phyloP scores from a whole-genome alignment of 2,329 filamentous ascomycete species.

The Penicillium expansum region DNA sequence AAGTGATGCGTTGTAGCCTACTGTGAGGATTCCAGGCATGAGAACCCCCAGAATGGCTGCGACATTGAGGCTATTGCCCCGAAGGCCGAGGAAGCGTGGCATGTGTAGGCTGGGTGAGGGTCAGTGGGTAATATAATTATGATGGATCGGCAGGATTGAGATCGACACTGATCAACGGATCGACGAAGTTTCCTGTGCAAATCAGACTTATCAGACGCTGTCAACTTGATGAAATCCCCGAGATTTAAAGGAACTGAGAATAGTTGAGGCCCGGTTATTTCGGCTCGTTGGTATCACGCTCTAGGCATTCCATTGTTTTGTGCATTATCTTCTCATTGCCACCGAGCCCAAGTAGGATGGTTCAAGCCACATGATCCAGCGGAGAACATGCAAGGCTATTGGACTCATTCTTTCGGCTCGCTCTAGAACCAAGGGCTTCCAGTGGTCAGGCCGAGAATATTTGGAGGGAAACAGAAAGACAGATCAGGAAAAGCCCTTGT shows the following conservation, averaged over 20 bases:
- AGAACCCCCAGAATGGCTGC: slow-evolving; percentile 20
- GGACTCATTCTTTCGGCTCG: neutral
- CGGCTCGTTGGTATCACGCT: neutral
- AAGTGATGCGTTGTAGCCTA: slow-evolving; percentile 23
- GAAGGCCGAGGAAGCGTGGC: slow-evolving; percentile 21
- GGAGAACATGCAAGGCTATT: neutral
- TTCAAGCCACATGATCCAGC: neutral
- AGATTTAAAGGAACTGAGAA: neutral
- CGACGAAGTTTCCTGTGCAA: neutral
- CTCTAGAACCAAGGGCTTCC: neutral
- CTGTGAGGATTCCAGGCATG: slow-evolving; percentile 21
- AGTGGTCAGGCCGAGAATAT: neutral
- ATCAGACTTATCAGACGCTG: neutral
- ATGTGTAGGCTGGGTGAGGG: slow-evolving; percentile 8
- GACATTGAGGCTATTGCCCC: slow-evolving; percentile 22
- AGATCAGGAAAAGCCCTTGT: neutral
- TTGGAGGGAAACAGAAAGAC: neutral
- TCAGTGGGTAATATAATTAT: neutral
- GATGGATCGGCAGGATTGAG: slow-evolving; percentile 2
- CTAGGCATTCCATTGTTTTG: neutral
- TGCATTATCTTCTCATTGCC: neutral
- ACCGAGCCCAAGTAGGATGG: neutral
- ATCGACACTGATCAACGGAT: slow-evolving; percentile 3
- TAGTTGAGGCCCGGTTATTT: neutral
- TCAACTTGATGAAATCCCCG: neutral